Percentiles rank a stretch among this genome's conserved stretches.
phyloP scores from a whole-genome alignment of 1,139 yeast genomes.

The Casaregolazyma suthepensis region DNA sequence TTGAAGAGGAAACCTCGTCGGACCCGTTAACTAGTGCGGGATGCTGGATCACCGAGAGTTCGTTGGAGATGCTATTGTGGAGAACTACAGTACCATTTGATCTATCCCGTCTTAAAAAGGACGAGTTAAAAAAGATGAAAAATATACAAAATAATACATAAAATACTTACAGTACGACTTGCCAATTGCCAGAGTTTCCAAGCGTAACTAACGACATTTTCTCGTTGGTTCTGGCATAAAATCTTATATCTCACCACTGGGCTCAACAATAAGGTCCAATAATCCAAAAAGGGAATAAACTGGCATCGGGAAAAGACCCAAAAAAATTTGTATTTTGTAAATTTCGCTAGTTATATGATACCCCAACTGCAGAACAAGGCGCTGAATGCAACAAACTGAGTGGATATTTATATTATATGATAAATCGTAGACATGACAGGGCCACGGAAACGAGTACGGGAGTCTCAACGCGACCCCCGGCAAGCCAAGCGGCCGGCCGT shows the following conservation, averaged over 20 bases:
- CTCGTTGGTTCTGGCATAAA: background rate
- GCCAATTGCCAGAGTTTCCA: slow-evolving; percentile 23
- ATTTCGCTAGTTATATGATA: background rate
- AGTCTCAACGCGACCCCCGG: background rate
- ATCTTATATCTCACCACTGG: background rate
- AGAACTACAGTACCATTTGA: slow-evolving; percentile 29
- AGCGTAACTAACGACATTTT: slow-evolving; percentile 31
- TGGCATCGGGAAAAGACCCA: background rate
- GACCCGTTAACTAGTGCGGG: background rate
- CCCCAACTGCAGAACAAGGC: background rate
- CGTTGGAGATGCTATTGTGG: slow-evolving; percentile 23
- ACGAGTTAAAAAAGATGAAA: background rate
- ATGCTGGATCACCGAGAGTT: slow-evolving; percentile 5
- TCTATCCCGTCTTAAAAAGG: slow-evolving; percentile 27
- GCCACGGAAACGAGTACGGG: background rate
- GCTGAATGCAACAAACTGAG: background rate
- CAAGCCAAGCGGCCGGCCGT: background rate
- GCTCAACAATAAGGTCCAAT: background rate
- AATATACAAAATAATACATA: background rate
- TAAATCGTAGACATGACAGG: background rate
- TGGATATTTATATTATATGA: background rate
- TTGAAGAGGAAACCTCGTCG: background rate
- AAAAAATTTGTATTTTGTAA: too few species aligned
- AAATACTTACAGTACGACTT: slow-evolving; percentile 29
- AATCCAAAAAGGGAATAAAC: background rate